Conservation (phyloP, 2,329 filamentous ascomycete genomes). For the Penicillium sp. region DNA sequence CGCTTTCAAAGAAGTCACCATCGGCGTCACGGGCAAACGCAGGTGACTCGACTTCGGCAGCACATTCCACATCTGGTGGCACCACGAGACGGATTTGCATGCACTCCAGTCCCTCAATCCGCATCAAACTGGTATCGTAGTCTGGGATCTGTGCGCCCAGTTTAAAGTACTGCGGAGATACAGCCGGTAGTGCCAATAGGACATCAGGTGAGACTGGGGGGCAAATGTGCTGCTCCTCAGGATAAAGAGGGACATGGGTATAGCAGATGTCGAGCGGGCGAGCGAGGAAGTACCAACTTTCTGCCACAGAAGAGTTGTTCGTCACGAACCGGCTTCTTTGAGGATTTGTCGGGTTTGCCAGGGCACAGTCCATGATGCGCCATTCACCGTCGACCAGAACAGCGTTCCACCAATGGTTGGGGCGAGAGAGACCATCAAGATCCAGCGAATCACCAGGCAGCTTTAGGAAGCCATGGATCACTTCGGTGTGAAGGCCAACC, state of each 20-base stretch:
- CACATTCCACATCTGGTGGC: slow-evolving; percentile 83
- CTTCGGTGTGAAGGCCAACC: slow-evolving; percentile 81
- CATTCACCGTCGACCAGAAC: slow-evolving; percentile 91
- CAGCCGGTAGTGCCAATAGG: slow-evolving; percentile 79
- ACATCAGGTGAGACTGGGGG: slow-evolving; percentile 83
- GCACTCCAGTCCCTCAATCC: slow-evolving; percentile 90
- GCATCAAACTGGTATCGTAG: slow-evolving; percentile 82
- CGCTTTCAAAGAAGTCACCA: slow-evolving; percentile 90
- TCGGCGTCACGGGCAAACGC: slow-evolving; percentile 78
- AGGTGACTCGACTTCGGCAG: slow-evolving; percentile 86
- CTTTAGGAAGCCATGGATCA: slow-evolving; percentile 88
- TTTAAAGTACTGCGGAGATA: slow-evolving; percentile 84
- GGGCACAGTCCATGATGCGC: slow-evolving; percentile 91
- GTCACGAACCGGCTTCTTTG: slow-evolving; percentile 74
- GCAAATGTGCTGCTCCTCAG: slow-evolving; percentile 88
- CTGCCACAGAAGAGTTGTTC: slow-evolving; percentile 66
- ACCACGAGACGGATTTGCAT: slow-evolving; percentile 85
- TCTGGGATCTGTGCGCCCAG: slow-evolving; percentile 76
- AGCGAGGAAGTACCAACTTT: slow-evolving; percentile 91
- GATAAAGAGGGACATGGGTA: slow-evolving; percentile 86
- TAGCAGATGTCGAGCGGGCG: slow-evolving; percentile 88
- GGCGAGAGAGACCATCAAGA: slow-evolving; percentile 73
- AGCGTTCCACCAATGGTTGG: slow-evolving; percentile 98
- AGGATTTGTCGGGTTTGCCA: slow-evolving; percentile 89
- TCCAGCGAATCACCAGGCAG: slow-evolving; percentile 80